Conservation (phyloP, 73 alveolate genomes). For the Paramecium tetraurelia region DNA sequence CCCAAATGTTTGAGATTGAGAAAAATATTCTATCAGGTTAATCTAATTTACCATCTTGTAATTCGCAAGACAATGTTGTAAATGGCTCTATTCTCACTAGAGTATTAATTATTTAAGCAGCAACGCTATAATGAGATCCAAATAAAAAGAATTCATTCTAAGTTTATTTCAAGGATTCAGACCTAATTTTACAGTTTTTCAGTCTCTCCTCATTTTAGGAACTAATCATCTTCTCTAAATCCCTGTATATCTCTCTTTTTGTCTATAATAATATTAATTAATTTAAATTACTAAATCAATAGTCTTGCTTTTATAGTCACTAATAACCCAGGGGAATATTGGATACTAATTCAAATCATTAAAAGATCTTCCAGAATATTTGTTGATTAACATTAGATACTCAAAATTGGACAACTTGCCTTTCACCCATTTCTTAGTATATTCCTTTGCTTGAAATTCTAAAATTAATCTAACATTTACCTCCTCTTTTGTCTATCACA, state of each 20-base stretch:
- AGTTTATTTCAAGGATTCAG: neutral
- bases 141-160: conserved; percentile 30
- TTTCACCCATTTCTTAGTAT: conserved; percentile 82
- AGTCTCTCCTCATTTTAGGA: conserved; percentile 75
- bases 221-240: conserved; percentile 78
- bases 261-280: conserved; percentile 1
- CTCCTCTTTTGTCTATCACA: conserved; percentile 18
- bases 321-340: conserved; percentile 95
- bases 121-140: conserved; percentile 77
- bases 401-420: conserved; percentile 91
- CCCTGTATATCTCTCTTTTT: conserved; percentile 62
- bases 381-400: conserved; percentile 88
- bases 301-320: conserved; percentile 72
- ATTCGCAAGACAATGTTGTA: conserved; percentile 69
- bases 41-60: conserved; percentile 81
- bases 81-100: conserved; percentile 81
- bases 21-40: conserved; percentile 84
- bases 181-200: conserved; percentile 42
- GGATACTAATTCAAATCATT: conserved; percentile 96
- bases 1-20: conserved; percentile 70
- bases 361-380: conserved; percentile 84
- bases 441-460: conserved; percentile 11
- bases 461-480: neutral
- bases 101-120: conserved; percentile 74
- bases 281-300: conserved; percentile 56